Evolutionary conservation across 164 flowering plant species (phyloP).

Genomic region (Magnolia changhungtana): DNA sequence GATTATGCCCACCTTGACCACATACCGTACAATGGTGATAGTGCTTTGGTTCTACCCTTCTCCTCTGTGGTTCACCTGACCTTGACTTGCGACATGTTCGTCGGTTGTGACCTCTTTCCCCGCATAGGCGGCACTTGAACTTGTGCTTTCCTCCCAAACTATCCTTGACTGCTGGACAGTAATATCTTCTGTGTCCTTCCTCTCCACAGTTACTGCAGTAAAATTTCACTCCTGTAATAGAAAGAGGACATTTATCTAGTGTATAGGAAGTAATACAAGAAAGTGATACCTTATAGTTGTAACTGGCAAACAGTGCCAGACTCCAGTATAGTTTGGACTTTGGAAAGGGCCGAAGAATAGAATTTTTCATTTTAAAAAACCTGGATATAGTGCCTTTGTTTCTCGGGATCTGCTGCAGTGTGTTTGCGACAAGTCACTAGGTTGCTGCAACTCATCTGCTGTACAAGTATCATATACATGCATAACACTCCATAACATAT

Average conservation of each 20-base stretch:
- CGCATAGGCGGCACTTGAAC: conserved; percentile 64
- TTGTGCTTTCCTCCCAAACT: conserved; percentile 26
- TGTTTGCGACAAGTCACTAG: too few relatives aligned
- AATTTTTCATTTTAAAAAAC: too few relatives aligned
- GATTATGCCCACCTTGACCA: conserved; percentile 43
- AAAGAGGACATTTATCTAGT: not conserved
- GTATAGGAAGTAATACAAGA: not conserved
- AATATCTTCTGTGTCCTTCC: conserved; percentile 79
- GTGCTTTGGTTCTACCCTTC: not conserved
- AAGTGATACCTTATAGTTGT: not conserved
- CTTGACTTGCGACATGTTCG: conserved; percentile 57
- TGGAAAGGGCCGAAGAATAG: too few relatives aligned
- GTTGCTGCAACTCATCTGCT: too few relatives aligned
- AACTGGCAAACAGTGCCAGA: too few relatives aligned
- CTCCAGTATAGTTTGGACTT: too few relatives aligned
- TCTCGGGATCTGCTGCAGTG: too few relatives aligned
- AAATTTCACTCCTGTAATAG: conserved; percentile 58
- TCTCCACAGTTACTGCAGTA: conserved; percentile 74
- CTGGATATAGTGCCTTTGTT: too few relatives aligned
- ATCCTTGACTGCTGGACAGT: conserved; percentile 66
- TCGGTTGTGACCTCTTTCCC: conserved; percentile 77
- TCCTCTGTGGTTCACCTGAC: conserved; percentile 19
- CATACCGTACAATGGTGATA: conserved; percentile 40
- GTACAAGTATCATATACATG: too few relatives aligned
- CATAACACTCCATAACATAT: too few relatives aligned